These are phyloP conservation scores for Neocallimastix lanati DNA, from an alignment of 192 early-diverging fungal species.

Conservation along the genomic window DNA sequence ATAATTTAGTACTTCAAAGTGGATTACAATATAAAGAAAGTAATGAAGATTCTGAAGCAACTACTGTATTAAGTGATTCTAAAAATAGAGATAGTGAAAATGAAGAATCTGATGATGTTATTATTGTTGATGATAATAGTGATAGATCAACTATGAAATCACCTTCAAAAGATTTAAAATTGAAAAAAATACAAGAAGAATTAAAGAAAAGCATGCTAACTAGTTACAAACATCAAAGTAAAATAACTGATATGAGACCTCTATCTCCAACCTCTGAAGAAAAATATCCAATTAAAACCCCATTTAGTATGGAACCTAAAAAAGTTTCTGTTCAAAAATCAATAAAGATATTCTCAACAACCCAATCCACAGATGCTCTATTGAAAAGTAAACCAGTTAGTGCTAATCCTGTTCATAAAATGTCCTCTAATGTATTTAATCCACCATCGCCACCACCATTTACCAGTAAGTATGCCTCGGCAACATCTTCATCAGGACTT, in stretches of 20 bases:
- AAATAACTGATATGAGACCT: neutral
- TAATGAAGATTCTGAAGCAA: neutral
- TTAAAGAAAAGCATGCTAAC: neutral
- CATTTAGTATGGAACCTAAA: neutral
- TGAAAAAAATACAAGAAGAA: neutral
- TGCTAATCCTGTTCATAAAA: neutral
- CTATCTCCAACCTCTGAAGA: neutral
- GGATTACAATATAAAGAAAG: neutral
- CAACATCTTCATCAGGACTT: neutral
- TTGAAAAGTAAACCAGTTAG: neutral
- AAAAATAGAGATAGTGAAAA: neutral
- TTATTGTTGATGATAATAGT: neutral
- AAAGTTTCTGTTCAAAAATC: neutral
- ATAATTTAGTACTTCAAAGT: neutral
- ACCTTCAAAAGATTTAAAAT: neutral
- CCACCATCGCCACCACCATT: neutral
- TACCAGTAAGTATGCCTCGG: neutral
- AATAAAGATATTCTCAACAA: neutral
- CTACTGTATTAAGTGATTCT: neutral
- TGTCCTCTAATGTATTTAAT: neutral
- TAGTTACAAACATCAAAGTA: neutral
- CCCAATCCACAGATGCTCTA: neutral
- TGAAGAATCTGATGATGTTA: neutral
- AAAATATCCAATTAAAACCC: neutral
- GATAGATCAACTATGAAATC: neutral